Evolutionary conservation across 2,329 filamentous ascomycete genomes (phyloP).

Genomic region (Claviceps paspali): DNA sequence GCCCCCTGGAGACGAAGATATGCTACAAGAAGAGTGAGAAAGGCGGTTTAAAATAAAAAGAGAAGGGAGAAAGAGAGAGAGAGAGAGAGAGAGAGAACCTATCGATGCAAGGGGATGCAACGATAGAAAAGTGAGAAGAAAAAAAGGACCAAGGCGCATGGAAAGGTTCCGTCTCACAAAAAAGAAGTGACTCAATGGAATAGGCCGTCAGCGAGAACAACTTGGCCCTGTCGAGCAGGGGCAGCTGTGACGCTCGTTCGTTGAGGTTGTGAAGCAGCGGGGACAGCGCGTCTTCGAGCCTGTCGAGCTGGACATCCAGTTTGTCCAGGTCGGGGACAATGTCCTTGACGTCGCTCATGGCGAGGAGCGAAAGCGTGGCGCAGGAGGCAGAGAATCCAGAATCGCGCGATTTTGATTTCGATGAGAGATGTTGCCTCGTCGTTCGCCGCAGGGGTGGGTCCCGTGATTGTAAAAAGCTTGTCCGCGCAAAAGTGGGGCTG

Average conservation of each 20-base stretch:
- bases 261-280: slow-evolving; percentile 58
- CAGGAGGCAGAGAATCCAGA: slow-evolving; percentile 9
- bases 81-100: too few species aligned
- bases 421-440: too few species aligned
- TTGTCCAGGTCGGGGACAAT: slow-evolving; percentile 54
- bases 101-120: too few species aligned
- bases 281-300: slow-evolving; percentile 55
- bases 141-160: not conserved
- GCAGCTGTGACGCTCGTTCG: slow-evolving; percentile 60
- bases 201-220: slow-evolving; percentile 81
- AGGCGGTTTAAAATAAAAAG: not conserved
- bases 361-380: not conserved
- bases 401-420: too few species aligned
- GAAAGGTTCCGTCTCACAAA: slow-evolving; percentile 40
- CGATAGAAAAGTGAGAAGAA: not conserved
- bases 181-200: slow-evolving; percentile 77
- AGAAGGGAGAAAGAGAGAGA: not conserved
- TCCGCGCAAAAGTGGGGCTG: too few species aligned
- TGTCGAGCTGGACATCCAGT: slow-evolving; percentile 65
- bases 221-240: slow-evolving; percentile 89
- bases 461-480: too few species aligned
- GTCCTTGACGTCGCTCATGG: slow-evolving; percentile 31
- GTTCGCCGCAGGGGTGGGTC: too few species aligned
- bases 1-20: slow-evolving; percentile 65
- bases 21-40: slow-evolving; percentile 23